Percentiles rank a stretch among this genome's conserved stretches.
phyloP scores from a whole-genome alignment of 305 asterid genomes.

The Coffea humblotiana region DNA sequence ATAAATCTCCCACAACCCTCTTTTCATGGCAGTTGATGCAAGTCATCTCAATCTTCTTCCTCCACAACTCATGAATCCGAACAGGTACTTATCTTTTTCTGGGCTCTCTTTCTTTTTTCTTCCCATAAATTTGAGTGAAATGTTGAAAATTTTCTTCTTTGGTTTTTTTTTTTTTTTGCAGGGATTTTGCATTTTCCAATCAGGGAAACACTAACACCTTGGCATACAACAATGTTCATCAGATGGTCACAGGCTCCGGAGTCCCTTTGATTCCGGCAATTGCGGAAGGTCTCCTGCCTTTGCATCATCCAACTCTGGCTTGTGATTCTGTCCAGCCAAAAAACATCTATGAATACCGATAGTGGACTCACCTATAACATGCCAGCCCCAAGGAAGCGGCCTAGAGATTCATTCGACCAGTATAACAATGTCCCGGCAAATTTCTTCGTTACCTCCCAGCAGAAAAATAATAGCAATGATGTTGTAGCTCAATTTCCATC shows the following conservation, averaged over 20 bases:
- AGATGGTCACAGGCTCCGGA: conserved; percentile 29
- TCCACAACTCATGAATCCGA: conserved; percentile 37
- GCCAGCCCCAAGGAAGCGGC: conserved; percentile 48
- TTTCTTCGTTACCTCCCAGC: not conserved
- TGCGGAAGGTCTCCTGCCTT: conserved; percentile 30
- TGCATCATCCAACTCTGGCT: conserved; percentile 25
- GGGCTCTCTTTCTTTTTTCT: not conserved
- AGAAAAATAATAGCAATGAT: conserved; percentile 23
- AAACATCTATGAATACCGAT: conserved; percentile 63
- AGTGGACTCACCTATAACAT: conserved; percentile 56
- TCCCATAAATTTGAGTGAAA: not conserved
- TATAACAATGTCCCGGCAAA: conserved; percentile 17
- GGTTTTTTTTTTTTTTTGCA: conserved; percentile 15
- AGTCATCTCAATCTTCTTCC: conserved; percentile 50
- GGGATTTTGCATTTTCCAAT: conserved; percentile 34
- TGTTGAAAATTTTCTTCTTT: too few species aligned
- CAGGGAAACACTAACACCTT: conserved; percentile 22
- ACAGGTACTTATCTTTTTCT: conserved; percentile 29
- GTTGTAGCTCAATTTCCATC: conserved; percentile 24
- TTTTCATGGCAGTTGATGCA: conserved; percentile 68
- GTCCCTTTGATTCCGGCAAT: conserved; percentile 31
- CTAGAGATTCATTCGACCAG: conserved; percentile 44
- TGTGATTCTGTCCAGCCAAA: conserved; percentile 48
- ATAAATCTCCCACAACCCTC: not conserved
- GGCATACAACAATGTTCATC: conserved; percentile 27